A percentile compares a stretch with the other conserved stretches of the same genome.
phyloP scores from a whole-genome alignment of 2,329 filamentous ascomycete genomes.

The Sporothrix euskadiensis region DNA sequence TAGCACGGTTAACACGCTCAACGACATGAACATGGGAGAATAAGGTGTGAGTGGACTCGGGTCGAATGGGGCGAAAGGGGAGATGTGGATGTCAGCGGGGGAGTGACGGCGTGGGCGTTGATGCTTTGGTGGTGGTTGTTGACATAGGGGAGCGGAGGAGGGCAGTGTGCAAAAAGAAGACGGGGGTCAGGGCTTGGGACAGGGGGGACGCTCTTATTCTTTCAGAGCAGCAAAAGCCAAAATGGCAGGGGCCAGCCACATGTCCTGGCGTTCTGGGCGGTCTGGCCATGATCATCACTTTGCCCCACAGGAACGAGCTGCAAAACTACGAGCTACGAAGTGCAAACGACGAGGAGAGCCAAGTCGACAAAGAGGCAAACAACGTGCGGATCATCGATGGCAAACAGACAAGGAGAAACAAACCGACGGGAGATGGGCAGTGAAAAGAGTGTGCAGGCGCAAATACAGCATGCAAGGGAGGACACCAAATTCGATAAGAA shows the following conservation, averaged over 20 bases:
- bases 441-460: not conserved
- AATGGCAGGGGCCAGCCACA: constrained; percentile 1
- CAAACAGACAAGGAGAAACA: not conserved
- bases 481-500: not conserved
- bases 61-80: not conserved
- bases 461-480: not conserved
- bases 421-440: not conserved
- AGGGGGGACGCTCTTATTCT: not conserved
- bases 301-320: not conserved
- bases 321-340: too few species aligned
- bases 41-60: constrained; percentile 13
- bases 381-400: constrained; percentile 13
- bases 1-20: not conserved
- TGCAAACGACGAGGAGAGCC: too few species aligned
- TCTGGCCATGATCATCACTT: constrained; percentile 10
- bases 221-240: too few species aligned
- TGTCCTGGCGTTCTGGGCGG: not conserved
- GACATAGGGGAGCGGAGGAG: constrained; percentile 3
- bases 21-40: not conserved
- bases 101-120: not conserved
- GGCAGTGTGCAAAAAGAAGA: not conserved
- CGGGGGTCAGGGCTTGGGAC: not conserved
- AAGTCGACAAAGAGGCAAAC: too few species aligned
- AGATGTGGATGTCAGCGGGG: not conserved
- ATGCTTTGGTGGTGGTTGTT: not conserved